phyloP scores from a whole-genome alignment of 352 stramenopile genomes.

The Globisporangium nunn region DNA sequence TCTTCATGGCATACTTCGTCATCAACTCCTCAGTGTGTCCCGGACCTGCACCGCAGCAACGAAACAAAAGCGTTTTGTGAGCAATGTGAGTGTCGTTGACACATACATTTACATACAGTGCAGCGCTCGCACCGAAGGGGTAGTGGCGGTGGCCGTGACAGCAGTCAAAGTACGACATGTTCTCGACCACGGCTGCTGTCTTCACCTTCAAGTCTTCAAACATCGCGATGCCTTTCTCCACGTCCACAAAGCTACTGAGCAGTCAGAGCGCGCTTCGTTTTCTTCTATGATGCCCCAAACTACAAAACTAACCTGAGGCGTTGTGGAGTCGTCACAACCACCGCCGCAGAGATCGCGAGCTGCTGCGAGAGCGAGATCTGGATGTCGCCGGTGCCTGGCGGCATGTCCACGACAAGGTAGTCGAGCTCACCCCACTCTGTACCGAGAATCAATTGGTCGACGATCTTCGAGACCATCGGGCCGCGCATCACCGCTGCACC shows the following conservation, averaged over 20 bases:
- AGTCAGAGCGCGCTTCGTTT: not conserved
- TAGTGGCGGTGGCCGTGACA: constrained; percentile 81
- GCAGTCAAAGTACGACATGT: constrained; percentile 98
- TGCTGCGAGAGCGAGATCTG: constrained; percentile 97
- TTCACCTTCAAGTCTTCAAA: constrained; percentile 98
- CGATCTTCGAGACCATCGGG: constrained; percentile 97
- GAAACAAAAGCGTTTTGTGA: not conserved
- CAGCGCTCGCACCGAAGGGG: constrained; percentile 53
- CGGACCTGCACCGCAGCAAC: constrained; percentile 23
- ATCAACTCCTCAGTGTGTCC: constrained; percentile 73
- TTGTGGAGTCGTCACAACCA: constrained; percentile 99
- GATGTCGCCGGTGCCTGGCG: constrained; percentile 98
- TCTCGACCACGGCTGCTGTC: constrained; percentile 97
- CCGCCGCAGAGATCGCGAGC: constrained; percentile 95
- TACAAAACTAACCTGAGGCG: constrained; percentile 70
- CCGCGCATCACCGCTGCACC: constrained; percentile 93
- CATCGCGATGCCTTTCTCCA: constrained; percentile 98
- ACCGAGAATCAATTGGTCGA: constrained; percentile 94
- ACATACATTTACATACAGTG: not conserved
- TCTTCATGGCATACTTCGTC: constrained; percentile 75
- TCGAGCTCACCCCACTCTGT: constrained; percentile 99
- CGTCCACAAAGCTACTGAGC: constrained; percentile 91
- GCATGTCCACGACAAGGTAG: constrained; percentile 98
- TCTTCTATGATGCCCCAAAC: not conserved
- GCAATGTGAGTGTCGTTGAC: not conserved